Base-by-base conservation (phyloP, 768 basidiomycete species). In the Mycena metata region DNA sequence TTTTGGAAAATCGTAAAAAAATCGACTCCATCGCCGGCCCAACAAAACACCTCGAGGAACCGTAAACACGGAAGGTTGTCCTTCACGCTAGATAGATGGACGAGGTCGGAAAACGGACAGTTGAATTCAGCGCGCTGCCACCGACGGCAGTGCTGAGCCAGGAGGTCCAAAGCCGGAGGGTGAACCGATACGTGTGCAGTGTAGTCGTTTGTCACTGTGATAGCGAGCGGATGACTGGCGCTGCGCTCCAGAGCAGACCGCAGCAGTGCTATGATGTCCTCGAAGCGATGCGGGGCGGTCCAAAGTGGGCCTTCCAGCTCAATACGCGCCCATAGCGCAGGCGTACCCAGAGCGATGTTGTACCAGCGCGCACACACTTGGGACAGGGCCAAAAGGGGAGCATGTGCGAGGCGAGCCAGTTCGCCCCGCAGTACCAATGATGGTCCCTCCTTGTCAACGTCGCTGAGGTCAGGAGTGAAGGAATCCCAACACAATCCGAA, bases 281-380 rank as follows among this genome's bases (percentile, higher is more conserved):
- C 26, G 16, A 11, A 10, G 5, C n/a, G 24, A 3, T 12, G 10
- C 3, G 61, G 61, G 2, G 15, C 26, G 11, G 50, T 23, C 61
- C 61, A 63, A 5, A 54, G 61, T 19, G 21, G 10, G 19, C 5
- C 41, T 3, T n/a, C 26, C 21, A 63, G 26, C 3, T 23, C 21
- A 19, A 61, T 51, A 6, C 3, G 12, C 4, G 16, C 19, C 61
- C 61, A 62, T 17, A 62, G 23, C 12, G 41, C 12, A 0, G 61
- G 61, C 8, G 61, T 62, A 12, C 42, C 36, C 13, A 62, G 16
- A 9, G 41, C 61, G 30, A 62, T 30, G 1, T 2, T 39, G 24
- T 62, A 41, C 61, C 61, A 62, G 5, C 49, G 49, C 3, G 23
- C 10, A 12, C 61, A 62, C 17, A 62, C 61, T 26, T 39, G 49